Base-by-base conservation (phyloP, 441 rosid species). In the Gossypium gossypioides region DNA sequence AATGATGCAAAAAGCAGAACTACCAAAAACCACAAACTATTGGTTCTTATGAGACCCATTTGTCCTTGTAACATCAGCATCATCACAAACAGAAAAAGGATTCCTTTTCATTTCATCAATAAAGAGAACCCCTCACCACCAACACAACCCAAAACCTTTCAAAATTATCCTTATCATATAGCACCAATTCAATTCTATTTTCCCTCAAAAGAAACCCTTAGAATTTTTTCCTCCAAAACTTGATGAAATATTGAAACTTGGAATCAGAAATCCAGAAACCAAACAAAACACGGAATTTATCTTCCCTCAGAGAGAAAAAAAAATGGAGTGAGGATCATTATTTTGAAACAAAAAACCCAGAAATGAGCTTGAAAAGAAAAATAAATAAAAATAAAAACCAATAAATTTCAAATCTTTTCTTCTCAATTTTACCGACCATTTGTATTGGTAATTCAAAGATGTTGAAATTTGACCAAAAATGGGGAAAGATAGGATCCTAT, bases 61-160 rank as follows among this genome's bases (percentile, higher is more conserved):
- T 81, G 77, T 69, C 68, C 85, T 77, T 71, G 82, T 78, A 83
- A 80, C 77, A 77, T 69, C 80, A 77, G 74, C 78, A 74, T 72
- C 81, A 77, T 74, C 72, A 69, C 72, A 75, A 68, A 18, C 86
- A 75, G 22, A 44, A 67, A 25, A 67, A 7, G 46, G 64, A 57
- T 19, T 73, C 72, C 85, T 79, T 82, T 71, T 84, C 91, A 90
- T 88, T 82, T 86, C 89, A 86, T 86, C 72, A 75, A 72, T 68
- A 29, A 44, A 76, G 67, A 73, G 81, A 80, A 79, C 74, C 80
- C 74, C 24, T 25, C 55, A 72, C 74, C 72, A 48, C 76, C 71
- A 68, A 50, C 24, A 68, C 71, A 54, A 72, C 16, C 48, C 77
- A 71, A 81, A 81, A 77, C 78, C 84, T 75, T 48, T 48, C 34